phyloP scores from a whole-genome alignment of 345 rosid genomes.

The Camelina hispida region DNA sequence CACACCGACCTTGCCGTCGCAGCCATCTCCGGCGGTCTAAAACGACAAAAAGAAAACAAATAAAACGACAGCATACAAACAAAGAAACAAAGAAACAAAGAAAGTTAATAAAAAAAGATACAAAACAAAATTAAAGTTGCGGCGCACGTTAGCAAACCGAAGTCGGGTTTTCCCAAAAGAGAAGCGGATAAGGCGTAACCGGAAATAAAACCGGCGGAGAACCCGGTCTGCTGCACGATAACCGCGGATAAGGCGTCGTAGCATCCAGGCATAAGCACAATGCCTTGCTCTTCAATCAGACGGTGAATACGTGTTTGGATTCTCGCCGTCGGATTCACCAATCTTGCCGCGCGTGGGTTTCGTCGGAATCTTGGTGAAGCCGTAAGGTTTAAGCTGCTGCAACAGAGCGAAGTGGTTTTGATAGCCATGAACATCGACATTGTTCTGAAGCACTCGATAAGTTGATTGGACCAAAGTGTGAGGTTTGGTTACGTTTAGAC shows the following conservation, averaged over 20 bases:
- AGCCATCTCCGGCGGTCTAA: slow-evolving; percentile 61
- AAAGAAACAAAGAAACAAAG: not conserved
- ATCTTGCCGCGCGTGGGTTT: slow-evolving; percentile 14
- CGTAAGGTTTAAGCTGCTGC: slow-evolving; percentile 15
- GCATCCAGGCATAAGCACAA: slow-evolving; percentile 57
- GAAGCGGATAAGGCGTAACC: slow-evolving; percentile 58
- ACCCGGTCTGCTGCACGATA: slow-evolving; percentile 51
- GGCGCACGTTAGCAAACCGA: slow-evolving; percentile 55
- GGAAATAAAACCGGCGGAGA: slow-evolving; percentile 53
- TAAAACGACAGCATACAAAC: slow-evolving; percentile 2
- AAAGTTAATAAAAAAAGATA: not conserved
- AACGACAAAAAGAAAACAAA: slow-evolving; percentile 21
- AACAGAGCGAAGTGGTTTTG: slow-evolving; percentile 34
- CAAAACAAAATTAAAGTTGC: not conserved
- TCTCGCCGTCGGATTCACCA: slow-evolving; percentile 42
- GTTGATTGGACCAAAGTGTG: not conserved
- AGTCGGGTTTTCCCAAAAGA: slow-evolving; percentile 55
- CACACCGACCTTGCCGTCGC: slow-evolving; percentile 54
- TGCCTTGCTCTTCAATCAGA: slow-evolving; percentile 54
- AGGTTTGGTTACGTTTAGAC: not conserved
- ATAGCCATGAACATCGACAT: slow-evolving; percentile 38
- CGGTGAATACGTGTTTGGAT: slow-evolving; percentile 52
- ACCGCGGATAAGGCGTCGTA: slow-evolving; percentile 60
- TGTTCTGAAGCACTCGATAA: slow-evolving; percentile 4
- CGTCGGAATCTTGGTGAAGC: slow-evolving; percentile 22